Evolutionary conservation across 352 stramenopile genomes (phyloP).

Genomic region (Globisporangium paroecandrum): DNA sequence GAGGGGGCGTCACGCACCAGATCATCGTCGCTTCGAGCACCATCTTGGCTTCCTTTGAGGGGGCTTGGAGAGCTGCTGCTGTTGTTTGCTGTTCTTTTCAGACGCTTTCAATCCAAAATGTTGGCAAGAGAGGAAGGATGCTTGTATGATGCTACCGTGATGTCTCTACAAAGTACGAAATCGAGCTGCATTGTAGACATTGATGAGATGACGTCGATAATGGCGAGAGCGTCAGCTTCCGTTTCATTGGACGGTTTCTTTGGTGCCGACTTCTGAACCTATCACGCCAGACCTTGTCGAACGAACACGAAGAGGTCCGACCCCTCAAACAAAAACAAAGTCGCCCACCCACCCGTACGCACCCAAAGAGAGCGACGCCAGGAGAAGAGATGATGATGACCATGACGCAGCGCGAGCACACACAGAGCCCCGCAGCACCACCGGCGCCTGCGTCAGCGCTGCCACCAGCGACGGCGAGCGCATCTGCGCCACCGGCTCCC

Average conservation of each 20-base stretch:
- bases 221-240: background rate
- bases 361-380: background rate
- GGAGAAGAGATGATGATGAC: conserved; percentile 3
- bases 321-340: background rate
- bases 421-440: conserved; percentile 8
- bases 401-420: conserved; percentile 13
- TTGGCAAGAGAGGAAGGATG: background rate
- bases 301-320: conserved; percentile 13
- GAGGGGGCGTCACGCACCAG: conserved; percentile 40
- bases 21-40: conserved; percentile 89
- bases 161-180: background rate
- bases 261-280: conserved; percentile 1
- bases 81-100: conserved; percentile 4
- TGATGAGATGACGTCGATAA: background rate
- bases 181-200: background rate
- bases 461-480: background rate
- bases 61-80: conserved; percentile 12
- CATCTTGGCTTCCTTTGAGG: conserved; percentile 35
- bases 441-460: background rate
- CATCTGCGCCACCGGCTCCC: background rate
- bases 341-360: background rate
- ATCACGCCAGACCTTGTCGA: conserved; percentile 5
- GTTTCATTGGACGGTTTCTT: background rate
- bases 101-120: conserved; percentile 6
- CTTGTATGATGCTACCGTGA: background rate